Evolutionary conservation across 257 asterid genomes (phyloP).

Genomic region (Cynanchum wilfordii): DNA sequence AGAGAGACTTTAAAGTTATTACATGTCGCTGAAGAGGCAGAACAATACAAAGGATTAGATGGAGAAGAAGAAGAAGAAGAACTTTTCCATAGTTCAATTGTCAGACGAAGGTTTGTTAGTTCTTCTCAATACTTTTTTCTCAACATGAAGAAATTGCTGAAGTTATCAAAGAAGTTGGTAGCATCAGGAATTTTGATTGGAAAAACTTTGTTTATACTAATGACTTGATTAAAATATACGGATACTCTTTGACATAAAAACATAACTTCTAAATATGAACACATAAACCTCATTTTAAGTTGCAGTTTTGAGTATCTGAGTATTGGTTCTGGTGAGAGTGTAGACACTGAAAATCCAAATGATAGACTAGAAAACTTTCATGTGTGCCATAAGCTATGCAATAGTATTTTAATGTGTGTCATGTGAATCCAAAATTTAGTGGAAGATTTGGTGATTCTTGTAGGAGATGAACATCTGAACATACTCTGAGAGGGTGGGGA

Average conservation of each 20-base stretch:
- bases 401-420: background rate
- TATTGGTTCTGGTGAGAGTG: background rate
- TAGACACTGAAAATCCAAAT: background rate
- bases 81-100: constrained; percentile 27
- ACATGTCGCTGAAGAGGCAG: constrained; percentile 62
- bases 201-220: background rate
- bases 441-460: background rate
- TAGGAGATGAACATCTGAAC: background rate
- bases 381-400: background rate
- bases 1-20: constrained; percentile 72
- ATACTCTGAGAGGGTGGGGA: background rate
- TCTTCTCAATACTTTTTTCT: constrained; percentile 6
- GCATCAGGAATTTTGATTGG: background rate
- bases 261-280: background rate
- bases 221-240: background rate
- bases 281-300: background rate
- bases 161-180: background rate
- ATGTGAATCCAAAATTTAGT: background rate
- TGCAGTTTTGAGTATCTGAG: background rate
- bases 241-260: background rate
- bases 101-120: constrained; percentile 63
- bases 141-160: background rate
- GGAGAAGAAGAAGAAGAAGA: constrained; percentile 23
- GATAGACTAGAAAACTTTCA: background rate
- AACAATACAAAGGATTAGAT: constrained; percentile 20